phyloP scores from a whole-genome alignment of 257 asterid species.

The Plantago ovata region DNA sequence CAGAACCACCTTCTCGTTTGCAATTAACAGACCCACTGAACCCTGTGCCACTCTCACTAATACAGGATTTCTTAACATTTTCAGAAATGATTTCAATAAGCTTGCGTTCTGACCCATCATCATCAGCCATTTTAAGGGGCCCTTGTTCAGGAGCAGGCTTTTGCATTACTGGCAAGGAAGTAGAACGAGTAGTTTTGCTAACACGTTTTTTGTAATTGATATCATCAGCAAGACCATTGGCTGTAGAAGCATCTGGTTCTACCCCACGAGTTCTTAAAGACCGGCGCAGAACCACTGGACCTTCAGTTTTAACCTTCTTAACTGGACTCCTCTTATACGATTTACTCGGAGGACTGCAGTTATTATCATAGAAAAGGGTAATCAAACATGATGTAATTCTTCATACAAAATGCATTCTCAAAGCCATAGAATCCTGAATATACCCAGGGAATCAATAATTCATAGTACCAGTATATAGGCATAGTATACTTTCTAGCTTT shows the following conservation, averaged over 20 bases:
- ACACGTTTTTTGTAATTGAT: constrained; percentile 20
- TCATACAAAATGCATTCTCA: not conserved
- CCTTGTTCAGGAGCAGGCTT: constrained; percentile 30
- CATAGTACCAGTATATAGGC: too few species aligned
- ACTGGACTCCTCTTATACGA: constrained; percentile 52
- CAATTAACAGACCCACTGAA: constrained; percentile 13
- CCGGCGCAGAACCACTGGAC: constrained; percentile 71
- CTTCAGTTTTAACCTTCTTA: constrained; percentile 54
- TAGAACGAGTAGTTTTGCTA: constrained; percentile 12
- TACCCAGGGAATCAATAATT: not conserved
- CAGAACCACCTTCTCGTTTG: constrained; percentile 35
- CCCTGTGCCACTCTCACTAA: constrained; percentile 20
- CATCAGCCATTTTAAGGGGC: constrained; percentile 57
- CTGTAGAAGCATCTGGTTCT: constrained; percentile 67
- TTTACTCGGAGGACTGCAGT: constrained; percentile 50
- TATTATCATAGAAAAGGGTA: not conserved
- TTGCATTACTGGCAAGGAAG: constrained; percentile 15
- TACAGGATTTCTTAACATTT: constrained; percentile 22
- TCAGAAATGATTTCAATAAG: constrained; percentile 34
- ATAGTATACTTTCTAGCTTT: too few species aligned
- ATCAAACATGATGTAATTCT: not conserved
- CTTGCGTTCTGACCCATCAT: constrained; percentile 35
- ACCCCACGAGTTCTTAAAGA: constrained; percentile 87
- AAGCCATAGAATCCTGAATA: not conserved
- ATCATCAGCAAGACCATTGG: constrained; percentile 52